phyloP scores from a whole-genome alignment of 208 protist genomes.

The Wallacemonas sp. region DNA sequence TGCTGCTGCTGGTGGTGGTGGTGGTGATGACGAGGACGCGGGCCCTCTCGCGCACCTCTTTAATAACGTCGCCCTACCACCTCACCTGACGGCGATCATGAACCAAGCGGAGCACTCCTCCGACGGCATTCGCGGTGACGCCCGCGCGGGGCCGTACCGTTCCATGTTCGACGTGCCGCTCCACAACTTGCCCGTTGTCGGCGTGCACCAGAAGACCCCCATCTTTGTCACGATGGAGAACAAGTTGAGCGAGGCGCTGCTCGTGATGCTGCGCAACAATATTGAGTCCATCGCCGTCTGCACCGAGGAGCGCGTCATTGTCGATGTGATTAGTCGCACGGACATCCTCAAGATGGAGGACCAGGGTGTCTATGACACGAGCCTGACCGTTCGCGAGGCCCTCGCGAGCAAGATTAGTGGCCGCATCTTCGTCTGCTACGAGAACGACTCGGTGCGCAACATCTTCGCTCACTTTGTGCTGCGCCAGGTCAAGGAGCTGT shows the following conservation, averaged over 20 bases:
- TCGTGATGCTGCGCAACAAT: slow-evolving; percentile 61
- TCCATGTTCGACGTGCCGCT: slow-evolving; percentile 84
- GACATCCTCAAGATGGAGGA: slow-evolving; percentile 88
- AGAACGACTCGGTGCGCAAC: slow-evolving; percentile 70
- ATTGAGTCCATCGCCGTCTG: slow-evolving; percentile 75
- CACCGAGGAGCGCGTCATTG: slow-evolving; percentile 48
- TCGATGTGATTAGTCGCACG: slow-evolving; percentile 83
- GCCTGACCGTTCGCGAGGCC: slow-evolving; percentile 74
- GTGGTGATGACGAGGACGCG: slow-evolving; percentile 15
- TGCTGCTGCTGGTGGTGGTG: neutral
- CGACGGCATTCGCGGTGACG: slow-evolving; percentile 38
- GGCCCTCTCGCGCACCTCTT: slow-evolving; percentile 15
- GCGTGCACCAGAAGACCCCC: slow-evolving; percentile 41
- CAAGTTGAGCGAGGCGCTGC: slow-evolving; percentile 66
- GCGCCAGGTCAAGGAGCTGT: slow-evolving; percentile 81
- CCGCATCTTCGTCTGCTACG: slow-evolving; percentile 73
- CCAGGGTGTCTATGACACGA: slow-evolving; percentile 88
- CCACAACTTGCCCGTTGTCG: slow-evolving; percentile 62
- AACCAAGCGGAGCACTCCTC: slow-evolving; percentile 36
- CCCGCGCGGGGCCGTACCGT: slow-evolving; percentile 59
- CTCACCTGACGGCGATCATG: slow-evolving; percentile 58
- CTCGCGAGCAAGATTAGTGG: slow-evolving; percentile 53
- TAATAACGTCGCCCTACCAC: slow-evolving; percentile 49
- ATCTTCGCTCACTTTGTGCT: slow-evolving; percentile 88
- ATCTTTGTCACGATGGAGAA: slow-evolving; percentile 80